Conservation (phyloP, 352 stramenopile species). For the Phytopythium oedochilum region DNA sequence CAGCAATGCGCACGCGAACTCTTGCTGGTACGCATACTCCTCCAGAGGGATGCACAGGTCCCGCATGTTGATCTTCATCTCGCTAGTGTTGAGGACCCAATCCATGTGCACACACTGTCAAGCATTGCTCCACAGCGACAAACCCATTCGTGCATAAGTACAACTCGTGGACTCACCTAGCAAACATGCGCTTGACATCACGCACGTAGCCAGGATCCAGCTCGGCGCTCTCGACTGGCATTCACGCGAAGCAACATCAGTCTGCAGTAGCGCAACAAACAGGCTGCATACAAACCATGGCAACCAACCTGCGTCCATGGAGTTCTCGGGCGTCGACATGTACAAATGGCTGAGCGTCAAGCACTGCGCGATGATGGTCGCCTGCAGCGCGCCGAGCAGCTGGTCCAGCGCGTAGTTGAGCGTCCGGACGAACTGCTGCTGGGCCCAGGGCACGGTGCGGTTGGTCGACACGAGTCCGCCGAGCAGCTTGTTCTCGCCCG, state of each 20-base stretch:
- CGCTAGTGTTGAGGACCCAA: constrained; percentile 16
- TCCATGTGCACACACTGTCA: background rate
- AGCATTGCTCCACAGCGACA: background rate
- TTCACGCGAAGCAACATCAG: background rate
- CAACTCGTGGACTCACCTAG: constrained; percentile 18
- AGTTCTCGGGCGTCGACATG: constrained; percentile 75
- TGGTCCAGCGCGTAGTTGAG: constrained; percentile 57
- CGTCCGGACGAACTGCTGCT: constrained; percentile 29
- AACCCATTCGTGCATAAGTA: background rate
- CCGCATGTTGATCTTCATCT: constrained; percentile 85
- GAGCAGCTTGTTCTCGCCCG: constrained; percentile 61
- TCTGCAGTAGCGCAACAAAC: background rate
- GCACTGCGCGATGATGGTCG: constrained; percentile 61
- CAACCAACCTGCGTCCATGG: constrained; percentile 37
- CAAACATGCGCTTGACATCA: constrained; percentile 57
- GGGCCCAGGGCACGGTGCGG: constrained; percentile 25
- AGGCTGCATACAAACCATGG: background rate
- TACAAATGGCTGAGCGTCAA: constrained; percentile 67
- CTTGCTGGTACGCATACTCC: constrained; percentile 79
- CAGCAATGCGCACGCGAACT: constrained; percentile 65
- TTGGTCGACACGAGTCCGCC: constrained; percentile 43
- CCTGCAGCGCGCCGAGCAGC: constrained; percentile 62
- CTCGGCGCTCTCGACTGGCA: constrained; percentile 32
- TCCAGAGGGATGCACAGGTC: constrained; percentile 80
- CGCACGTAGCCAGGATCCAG: constrained; percentile 70